These are phyloP conservation scores for Amanita subjunquillea DNA, from an alignment of 768 basidiomycete species.

Conservation along the genomic window DNA sequence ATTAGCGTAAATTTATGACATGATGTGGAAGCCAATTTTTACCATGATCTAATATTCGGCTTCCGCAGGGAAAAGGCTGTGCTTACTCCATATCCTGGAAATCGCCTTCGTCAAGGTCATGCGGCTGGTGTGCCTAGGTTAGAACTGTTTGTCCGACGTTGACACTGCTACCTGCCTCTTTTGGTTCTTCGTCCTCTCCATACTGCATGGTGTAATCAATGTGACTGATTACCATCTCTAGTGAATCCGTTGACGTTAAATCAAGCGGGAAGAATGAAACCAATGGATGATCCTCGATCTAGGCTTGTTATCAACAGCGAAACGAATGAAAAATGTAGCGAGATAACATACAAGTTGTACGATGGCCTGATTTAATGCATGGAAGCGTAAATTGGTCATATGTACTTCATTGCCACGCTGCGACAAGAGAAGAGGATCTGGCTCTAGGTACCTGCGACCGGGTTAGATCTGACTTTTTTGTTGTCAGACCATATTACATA, in stretches of 20 bases:
- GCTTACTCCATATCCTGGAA: constrained; percentile 64
- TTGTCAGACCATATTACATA: constrained; percentile 17
- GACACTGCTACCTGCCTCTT: constrained; percentile 47
- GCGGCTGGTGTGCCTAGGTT: constrained; percentile 45
- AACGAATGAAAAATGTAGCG: constrained; percentile 60
- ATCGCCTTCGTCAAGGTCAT: constrained; percentile 89
- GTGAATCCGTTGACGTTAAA: constrained; percentile 79
- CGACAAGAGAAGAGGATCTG: constrained; percentile 80
- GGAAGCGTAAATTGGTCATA: constrained; percentile 69
- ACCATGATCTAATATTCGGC: neutral
- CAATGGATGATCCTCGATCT: constrained; percentile 98
- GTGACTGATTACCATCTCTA: constrained; percentile 87
- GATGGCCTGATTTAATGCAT: constrained; percentile 89
- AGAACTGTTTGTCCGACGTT: neutral
- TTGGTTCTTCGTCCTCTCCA: constrained; percentile 96
- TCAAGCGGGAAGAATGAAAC: constrained; percentile 96
- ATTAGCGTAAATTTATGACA: neutral
- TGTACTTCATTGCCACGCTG: constrained; percentile 49
- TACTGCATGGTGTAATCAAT: constrained; percentile 99
- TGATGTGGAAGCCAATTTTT: neutral
- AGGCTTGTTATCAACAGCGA: constrained; percentile 1
- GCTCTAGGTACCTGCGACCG: constrained; percentile 75
- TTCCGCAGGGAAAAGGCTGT: neutral
- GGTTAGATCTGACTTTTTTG: neutral
- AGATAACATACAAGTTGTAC: constrained; percentile 82